These are phyloP conservation scores for Meyerozyma elateridarum DNA, from an alignment of 1,139 yeast species.

Conservation along the genomic window DNA sequence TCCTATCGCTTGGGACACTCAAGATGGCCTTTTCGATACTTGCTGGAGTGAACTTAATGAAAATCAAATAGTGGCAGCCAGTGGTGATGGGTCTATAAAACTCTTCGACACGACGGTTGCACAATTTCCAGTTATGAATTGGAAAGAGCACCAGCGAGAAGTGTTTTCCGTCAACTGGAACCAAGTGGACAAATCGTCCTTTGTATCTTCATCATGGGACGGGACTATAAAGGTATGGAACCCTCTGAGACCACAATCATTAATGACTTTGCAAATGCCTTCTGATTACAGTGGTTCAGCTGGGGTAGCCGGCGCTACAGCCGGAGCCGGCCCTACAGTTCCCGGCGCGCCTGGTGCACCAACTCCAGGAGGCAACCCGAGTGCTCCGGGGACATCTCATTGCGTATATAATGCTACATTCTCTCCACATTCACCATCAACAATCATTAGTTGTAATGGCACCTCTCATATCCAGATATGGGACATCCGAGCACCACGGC, in stretches of 20 bases:
- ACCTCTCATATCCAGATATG: constrained; percentile 75
- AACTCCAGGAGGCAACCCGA: background rate
- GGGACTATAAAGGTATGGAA: constrained; percentile 76
- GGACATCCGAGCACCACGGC: constrained; percentile 72
- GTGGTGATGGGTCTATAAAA: constrained; percentile 87
- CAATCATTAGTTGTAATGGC: constrained; percentile 73
- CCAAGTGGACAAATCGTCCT: constrained; percentile 64
- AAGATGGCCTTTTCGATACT: constrained; percentile 84
- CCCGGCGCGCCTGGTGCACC: constrained; percentile 6
- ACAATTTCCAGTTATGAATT: constrained; percentile 70
- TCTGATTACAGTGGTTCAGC: constrained; percentile 20
- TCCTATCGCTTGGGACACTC: constrained; percentile 73
- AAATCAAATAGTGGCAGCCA: constrained; percentile 75
- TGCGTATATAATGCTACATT: constrained; percentile 78
- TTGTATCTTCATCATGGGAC: constrained; percentile 88
- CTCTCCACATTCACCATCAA: constrained; percentile 79
- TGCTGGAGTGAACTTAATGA: constrained; percentile 92
- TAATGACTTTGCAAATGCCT: constrained; percentile 50
- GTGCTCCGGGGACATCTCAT: constrained; percentile 30
- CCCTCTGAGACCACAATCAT: constrained; percentile 55
- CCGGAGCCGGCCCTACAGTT: background rate
- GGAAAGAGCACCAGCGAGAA: constrained; percentile 76
- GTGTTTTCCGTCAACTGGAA: constrained; percentile 91
- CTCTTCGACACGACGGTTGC: constrained; percentile 70
- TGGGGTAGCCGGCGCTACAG: background rate